Conservation (phyloP, 2,329 filamentous ascomycete species). For the Fusarium pseudonygamai region DNA sequence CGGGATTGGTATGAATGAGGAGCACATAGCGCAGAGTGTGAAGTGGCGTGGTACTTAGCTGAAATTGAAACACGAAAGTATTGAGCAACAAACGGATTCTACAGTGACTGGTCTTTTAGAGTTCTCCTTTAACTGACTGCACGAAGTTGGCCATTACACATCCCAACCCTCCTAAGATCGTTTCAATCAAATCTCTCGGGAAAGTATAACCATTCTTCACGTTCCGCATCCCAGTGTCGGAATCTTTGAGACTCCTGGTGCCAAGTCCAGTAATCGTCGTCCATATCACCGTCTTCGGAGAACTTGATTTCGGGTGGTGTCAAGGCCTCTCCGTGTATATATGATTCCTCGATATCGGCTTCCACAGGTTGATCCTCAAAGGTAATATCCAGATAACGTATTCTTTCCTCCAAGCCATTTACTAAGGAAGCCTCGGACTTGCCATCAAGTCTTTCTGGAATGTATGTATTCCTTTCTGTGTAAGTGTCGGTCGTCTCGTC, state of each 20-base stretch:
- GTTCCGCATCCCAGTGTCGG: constrained; percentile 38
- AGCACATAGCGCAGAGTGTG: not conserved
- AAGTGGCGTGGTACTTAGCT: not conserved
- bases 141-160: not conserved
- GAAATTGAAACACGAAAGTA: not conserved
- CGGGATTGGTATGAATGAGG: not conserved
- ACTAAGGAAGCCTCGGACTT: not conserved
- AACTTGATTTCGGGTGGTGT: constrained; percentile 34
- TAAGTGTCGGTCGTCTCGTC: not conserved
- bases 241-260: constrained; percentile 25
- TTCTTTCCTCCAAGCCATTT: constrained; percentile 4
- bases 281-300: constrained; percentile 29
- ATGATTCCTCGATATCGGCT: constrained; percentile 22
- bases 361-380: not conserved
- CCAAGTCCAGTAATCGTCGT: constrained; percentile 39
- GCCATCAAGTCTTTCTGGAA: constrained; percentile 1
- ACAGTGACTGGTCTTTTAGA: not conserved
- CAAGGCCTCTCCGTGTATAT: constrained; percentile 24
- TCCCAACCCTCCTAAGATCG: not conserved
- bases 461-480: constrained; percentile 8
- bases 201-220: constrained; percentile 35
- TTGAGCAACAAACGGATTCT: not conserved
- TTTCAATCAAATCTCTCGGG: constrained; percentile 40
- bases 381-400: constrained; percentile 7
- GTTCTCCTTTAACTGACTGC: not conserved